These are phyloP conservation scores for Drosera capensis DNA, from an alignment of 148 eudicot species.

Conservation along the genomic window DNA sequence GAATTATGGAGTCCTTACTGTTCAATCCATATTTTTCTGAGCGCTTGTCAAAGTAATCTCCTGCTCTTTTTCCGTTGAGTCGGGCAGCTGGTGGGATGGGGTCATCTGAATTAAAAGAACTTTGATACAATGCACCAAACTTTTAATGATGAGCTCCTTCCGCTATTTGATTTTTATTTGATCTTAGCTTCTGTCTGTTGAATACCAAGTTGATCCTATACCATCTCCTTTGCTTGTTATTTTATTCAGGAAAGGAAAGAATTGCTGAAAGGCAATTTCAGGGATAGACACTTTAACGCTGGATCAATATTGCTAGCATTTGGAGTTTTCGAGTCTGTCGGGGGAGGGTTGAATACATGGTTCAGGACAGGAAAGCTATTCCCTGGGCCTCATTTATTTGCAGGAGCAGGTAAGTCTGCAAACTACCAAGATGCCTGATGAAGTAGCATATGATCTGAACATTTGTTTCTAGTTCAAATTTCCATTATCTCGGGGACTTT, in stretches of 20 bases:
- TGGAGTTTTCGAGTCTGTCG: constrained; percentile 68
- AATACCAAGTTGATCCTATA: neutral
- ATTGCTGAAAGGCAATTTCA: constrained; percentile 69
- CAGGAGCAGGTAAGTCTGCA: constrained; percentile 72
- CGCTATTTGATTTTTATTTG: too few species aligned
- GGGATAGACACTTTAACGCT: constrained; percentile 87
- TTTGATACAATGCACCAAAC: too few species aligned
- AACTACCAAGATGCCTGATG: neutral
- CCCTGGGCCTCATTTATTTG: constrained; percentile 91
- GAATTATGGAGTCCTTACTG: too few species aligned
- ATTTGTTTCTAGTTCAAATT: neutral
- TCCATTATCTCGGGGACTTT: too few species aligned
- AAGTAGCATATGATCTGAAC: neutral
- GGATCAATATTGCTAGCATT: constrained; percentile 81
- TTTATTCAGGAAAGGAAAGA: constrained; percentile 69
- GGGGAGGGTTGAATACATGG: constrained; percentile 83
- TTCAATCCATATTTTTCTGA: too few species aligned
- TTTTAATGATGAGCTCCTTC: too few species aligned
- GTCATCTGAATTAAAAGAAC: too few species aligned
- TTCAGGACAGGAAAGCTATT: constrained; percentile 86
- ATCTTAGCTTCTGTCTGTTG: neutral
- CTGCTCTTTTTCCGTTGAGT: too few species aligned
- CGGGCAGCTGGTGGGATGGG: too few species aligned
- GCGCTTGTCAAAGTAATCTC: too few species aligned
- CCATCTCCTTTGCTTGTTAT: neutral